Evolutionary conservation across 2,329 filamentous ascomycete genomes (phyloP).

Genomic region (Alternaria gansuensis): DNA sequence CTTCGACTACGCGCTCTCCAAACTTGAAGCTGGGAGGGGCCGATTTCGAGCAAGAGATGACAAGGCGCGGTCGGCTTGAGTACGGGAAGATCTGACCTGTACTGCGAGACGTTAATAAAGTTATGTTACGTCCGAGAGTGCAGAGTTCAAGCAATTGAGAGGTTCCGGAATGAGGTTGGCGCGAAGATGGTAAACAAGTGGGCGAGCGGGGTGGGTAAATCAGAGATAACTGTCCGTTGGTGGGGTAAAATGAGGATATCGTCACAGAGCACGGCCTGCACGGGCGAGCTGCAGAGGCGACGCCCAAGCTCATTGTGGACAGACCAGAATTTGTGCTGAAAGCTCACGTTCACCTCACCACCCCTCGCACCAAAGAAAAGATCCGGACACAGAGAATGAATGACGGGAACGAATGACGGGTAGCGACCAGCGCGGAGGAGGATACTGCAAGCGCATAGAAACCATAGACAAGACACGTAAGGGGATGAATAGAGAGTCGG

Average conservation of each 20-base stretch:
- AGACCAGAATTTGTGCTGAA: neutral
- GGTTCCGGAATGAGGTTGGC: conserved; percentile 4
- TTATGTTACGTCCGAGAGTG: neutral
- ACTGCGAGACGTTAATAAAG: neutral
- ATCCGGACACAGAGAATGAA: neutral
- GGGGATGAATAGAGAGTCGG: neutral
- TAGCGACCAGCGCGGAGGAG: conserved; percentile 20
- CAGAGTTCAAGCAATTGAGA: neutral
- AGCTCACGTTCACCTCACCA: conserved; percentile 2
- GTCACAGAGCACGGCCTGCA: conserved; percentile 28
- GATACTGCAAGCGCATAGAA: neutral
- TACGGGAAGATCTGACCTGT: neutral
- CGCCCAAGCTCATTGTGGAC: conserved; percentile 11
- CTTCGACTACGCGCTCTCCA: neutral
- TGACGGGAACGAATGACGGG: neutral
- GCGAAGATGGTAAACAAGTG: neutral
- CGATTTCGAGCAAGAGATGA: neutral
- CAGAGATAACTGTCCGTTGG: conserved; percentile 2
- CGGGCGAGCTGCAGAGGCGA: conserved; percentile 11
- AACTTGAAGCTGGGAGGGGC: neutral
- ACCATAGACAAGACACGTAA: neutral
- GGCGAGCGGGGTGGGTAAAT: conserved; percentile 7
- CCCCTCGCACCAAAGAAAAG: neutral
- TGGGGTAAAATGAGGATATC: conserved; percentile 23
- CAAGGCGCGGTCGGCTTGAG: neutral